Percentiles rank a stretch among this genome's conserved stretches.
Evolutionary conservation across 257 asterid genomes (phyloP).

Genomic region (Solanum etuberosum): DNA sequence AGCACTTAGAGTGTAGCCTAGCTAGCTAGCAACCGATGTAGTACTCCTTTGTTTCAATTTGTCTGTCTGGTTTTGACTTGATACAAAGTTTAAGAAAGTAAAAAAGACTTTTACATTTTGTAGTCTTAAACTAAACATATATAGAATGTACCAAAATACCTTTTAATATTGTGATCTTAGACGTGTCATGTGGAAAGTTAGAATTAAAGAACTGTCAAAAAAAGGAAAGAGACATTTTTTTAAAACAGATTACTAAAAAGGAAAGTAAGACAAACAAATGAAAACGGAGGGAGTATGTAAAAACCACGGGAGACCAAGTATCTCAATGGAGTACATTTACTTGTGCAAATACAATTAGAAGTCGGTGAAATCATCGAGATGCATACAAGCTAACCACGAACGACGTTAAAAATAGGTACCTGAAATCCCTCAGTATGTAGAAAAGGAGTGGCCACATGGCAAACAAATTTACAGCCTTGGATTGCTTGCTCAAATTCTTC

Average conservation of each 20-base stretch:
- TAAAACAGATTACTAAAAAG: no score
- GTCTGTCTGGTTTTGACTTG: background rate
- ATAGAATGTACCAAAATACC: background rate
- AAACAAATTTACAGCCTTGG: slow-evolving; percentile 17
- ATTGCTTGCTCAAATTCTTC: slow-evolving; percentile 13
- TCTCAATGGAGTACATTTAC: background rate
- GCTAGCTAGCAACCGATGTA: background rate
- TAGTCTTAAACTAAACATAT: background rate
- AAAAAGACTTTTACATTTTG: background rate
- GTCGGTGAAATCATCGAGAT: background rate
- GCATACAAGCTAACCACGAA: background rate
- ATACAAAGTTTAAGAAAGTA: background rate
- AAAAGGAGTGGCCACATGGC: slow-evolving; percentile 17
- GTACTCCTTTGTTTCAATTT: background rate
- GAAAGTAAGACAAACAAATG: background rate
- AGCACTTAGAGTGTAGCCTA: background rate
- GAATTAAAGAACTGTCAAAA: no score
- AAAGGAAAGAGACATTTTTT: background rate
- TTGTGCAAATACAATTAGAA: background rate
- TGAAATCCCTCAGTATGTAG: slow-evolving; percentile 3
- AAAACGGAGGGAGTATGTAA: background rate
- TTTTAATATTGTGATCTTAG: background rate
- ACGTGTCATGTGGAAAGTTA: background rate
- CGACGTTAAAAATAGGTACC: background rate
- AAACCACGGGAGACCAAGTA: background rate